Percentiles rank a stretch among this genome's conserved stretches.
These are phyloP conservation scores for Cronartium quercuum DNA, from an alignment of 1,284 basidiomycete species.

Conservation along the genomic window DNA sequence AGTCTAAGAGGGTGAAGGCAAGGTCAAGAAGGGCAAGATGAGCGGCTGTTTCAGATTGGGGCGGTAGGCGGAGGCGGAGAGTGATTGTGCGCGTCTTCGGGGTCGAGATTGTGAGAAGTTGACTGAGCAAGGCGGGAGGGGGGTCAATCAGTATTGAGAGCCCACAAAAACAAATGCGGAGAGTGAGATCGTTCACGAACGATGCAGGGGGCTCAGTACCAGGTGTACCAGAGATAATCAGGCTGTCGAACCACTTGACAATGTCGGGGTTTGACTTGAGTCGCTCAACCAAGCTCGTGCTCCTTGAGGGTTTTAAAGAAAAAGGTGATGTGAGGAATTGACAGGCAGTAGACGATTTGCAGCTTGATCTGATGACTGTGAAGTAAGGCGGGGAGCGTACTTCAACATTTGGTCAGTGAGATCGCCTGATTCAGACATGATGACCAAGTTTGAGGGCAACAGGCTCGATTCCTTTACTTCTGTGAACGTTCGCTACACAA, in stretches of 20 bases:
- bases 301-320: not conserved
- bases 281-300: conserved; percentile 9
- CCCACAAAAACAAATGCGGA: not conserved
- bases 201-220: conserved; percentile 1
- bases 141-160: not conserved
- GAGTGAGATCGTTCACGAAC: not conserved
- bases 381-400: conserved; percentile 25
- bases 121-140: not conserved
- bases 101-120: not conserved
- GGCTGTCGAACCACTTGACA: conserved; percentile 28
- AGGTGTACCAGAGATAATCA: conserved; percentile 32
- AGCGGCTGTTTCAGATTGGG: not conserved
- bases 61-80: conserved; percentile 21
- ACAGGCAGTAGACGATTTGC: too few relatives aligned
- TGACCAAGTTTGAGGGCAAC: conserved; percentile 56
- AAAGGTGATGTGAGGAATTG: too few relatives aligned
- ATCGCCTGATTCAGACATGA: conserved; percentile 77
- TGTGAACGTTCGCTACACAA: conserved; percentile 65
- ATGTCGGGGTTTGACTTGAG: conserved; percentile 15
- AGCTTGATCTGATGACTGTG: too few relatives aligned
- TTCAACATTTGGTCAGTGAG: conserved; percentile 72
- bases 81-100: conserved; percentile 26
- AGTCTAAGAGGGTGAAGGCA: conserved; percentile 22
- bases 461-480: conserved; percentile 49
- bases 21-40: conserved; percentile 6